phyloP scores from a whole-genome alignment of 352 stramenopile species.

The Phytophthora citrophthora region DNA sequence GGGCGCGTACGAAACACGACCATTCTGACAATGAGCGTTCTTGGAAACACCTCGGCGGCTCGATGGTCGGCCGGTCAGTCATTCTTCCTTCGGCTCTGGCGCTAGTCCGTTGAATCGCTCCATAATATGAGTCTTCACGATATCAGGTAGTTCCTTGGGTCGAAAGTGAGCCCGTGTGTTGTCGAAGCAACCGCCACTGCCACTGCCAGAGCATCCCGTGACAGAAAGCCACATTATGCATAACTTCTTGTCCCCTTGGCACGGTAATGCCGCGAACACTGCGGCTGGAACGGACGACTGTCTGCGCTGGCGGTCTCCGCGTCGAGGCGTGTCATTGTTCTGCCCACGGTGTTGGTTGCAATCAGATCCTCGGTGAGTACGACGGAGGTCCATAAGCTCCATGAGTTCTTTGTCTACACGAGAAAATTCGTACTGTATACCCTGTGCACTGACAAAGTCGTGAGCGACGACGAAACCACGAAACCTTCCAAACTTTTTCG shows the following conservation, averaged over 20 bases:
- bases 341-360: not conserved
- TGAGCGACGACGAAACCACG: not conserved
- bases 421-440: conserved; percentile 3
- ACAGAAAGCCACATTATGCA: conserved; percentile 11
- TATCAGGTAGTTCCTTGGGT: not conserved
- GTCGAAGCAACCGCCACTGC: conserved; percentile 4
- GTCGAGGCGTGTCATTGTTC: not conserved
- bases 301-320: not conserved
- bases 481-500: conserved; percentile 13
- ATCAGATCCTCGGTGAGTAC: not conserved
- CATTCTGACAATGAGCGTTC: not conserved
- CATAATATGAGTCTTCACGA: not conserved
- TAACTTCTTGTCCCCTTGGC: conserved; percentile 2
- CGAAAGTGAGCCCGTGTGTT: conserved; percentile 10
- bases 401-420: conserved; percentile 8
- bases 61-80: not conserved
- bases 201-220: conserved; percentile 2
- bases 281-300: not conserved
- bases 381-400: conserved; percentile 4
- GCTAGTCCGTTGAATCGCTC: not conserved
- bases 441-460: not conserved
- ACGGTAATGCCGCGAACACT: not conserved
- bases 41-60: not conserved
- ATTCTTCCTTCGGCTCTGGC: not conserved
- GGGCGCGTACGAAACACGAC: too few species aligned